phyloP scores from a whole-genome alignment of 768 basidiomycete species.

The Lactarius hatsudake region DNA sequence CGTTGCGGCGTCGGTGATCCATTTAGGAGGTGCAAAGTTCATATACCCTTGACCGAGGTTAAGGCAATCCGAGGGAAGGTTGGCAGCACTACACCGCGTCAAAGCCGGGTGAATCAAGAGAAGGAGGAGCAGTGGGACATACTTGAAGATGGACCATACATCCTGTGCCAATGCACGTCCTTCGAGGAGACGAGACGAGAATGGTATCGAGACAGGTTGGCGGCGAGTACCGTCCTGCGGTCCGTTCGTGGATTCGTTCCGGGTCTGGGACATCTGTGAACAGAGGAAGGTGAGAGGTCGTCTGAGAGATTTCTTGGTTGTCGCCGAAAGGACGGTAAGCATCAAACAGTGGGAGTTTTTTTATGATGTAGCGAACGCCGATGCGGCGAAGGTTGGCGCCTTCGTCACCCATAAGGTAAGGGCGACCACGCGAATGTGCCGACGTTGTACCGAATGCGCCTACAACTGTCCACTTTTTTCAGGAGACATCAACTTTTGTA shows the following conservation, averaged over 20 bases:
- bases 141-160: conserved; percentile 94
- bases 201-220: conserved; percentile 55
- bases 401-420: background rate
- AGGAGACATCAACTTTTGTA: background rate
- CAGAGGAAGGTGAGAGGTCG: conserved; percentile 10
- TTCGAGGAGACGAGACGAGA: conserved; percentile 68
- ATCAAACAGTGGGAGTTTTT: background rate
- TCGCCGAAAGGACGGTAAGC: conserved; percentile 3
- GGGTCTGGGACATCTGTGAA: conserved; percentile 19
- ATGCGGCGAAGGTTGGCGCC: background rate
- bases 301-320: conserved; percentile 17
- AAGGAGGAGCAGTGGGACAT: conserved; percentile 13
- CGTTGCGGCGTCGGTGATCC: conserved; percentile 73
- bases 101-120: conserved; percentile 8
- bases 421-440: too few species aligned
- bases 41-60: conserved; percentile 92
- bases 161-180: conserved; percentile 79
- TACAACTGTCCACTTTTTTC: background rate
- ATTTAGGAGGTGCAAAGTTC: conserved; percentile 85
- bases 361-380: background rate
- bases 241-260: conserved; percentile 18
- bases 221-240: conserved; percentile 27
- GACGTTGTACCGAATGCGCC: background rate
- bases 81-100: conserved; percentile 58
- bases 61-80: conserved; percentile 87